Evolutionary conservation across 495 filamentous ascomycete species (phyloP).

Genomic region (Penicillium samsonianum): DNA sequence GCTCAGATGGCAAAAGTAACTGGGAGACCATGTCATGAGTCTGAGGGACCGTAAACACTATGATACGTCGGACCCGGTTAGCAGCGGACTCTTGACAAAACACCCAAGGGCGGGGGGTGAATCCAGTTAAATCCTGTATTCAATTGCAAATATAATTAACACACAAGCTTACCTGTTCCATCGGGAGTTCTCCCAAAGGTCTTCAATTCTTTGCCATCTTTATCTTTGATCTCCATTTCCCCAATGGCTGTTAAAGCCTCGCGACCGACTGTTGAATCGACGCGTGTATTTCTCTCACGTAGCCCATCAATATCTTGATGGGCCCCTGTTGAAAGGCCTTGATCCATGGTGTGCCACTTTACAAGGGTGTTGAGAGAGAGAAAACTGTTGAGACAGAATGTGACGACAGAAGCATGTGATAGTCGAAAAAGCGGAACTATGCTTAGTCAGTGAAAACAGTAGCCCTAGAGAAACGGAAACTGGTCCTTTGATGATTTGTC

Average conservation of each 20-base stretch:
- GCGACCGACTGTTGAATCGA: constrained; percentile 37
- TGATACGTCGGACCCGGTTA: constrained; percentile 18
- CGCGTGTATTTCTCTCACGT: constrained; percentile 46
- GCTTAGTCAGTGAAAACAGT: constrained; percentile 30
- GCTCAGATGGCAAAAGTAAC: constrained; percentile 88
- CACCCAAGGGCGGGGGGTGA: constrained; percentile 5
- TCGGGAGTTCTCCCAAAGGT: constrained; percentile 91
- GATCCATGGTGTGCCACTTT: constrained; percentile 38
- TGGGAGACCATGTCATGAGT: constrained; percentile 99
- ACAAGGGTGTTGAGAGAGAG: constrained; percentile 20
- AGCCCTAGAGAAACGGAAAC: too few relatives aligned
- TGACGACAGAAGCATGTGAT: constrained; percentile 41
- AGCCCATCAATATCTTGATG: constrained; percentile 42
- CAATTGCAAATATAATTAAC: neutral
- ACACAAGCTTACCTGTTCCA: constrained; percentile 70
- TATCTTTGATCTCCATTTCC: constrained; percentile 41
- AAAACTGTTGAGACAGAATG: constrained; percentile 23
- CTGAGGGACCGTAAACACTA: constrained; percentile 95
- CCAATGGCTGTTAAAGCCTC: constrained; percentile 40
- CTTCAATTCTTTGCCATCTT: constrained; percentile 59
- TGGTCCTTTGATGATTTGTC: too few relatives aligned
- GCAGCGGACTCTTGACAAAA: constrained; percentile 11
- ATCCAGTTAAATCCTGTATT: neutral
- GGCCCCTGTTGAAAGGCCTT: constrained; percentile 48
- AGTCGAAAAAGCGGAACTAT: constrained; percentile 16